Evolutionary conservation across 106 monocot species (phyloP).

Genomic region (Cymbidium sinense): DNA sequence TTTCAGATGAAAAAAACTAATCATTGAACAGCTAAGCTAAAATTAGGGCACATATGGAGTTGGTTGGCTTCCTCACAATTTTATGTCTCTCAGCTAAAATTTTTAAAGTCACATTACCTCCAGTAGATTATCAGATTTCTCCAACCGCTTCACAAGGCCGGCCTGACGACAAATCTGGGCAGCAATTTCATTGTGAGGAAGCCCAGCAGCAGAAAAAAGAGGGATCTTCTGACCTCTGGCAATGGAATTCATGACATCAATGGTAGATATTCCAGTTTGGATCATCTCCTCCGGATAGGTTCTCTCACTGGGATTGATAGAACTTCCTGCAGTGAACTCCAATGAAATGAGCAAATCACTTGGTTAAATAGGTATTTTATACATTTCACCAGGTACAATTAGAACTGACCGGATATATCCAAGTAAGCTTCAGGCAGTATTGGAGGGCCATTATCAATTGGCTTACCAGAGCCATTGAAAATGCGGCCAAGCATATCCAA

Average conservation of each 20-base stretch:
- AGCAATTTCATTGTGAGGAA: conserved; percentile 98
- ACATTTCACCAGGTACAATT: background rate
- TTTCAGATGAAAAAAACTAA: no score
- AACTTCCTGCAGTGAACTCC: conserved; percentile 67
- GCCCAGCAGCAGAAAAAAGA: conserved; percentile 95
- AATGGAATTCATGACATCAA: conserved; percentile 99
- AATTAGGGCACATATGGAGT: no score
- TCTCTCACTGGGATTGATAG: conserved; percentile 98
- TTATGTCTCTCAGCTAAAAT: no score
- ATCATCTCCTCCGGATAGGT: conserved; percentile 99
- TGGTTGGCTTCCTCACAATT: no score
- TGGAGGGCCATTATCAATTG: conserved; percentile 97
- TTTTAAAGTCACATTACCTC: conserved; percentile 38
- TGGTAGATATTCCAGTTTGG: conserved; percentile 98
- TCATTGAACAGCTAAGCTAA: no score
- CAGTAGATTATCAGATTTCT: conserved; percentile 57
- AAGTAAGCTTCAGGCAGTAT: conserved; percentile 95
- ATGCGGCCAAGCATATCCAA: conserved; percentile 99
- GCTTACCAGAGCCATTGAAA: conserved; percentile 99
- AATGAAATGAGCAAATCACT: background rate
- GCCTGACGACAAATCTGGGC: conserved; percentile 99
- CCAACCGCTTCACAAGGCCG: conserved; percentile 91
- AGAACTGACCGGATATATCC: conserved; percentile 82
- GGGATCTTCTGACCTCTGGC: conserved; percentile 99
- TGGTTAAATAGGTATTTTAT: background rate